phyloP scores from a whole-genome alignment of 331 rosid species.

The Malus hybrid region DNA sequence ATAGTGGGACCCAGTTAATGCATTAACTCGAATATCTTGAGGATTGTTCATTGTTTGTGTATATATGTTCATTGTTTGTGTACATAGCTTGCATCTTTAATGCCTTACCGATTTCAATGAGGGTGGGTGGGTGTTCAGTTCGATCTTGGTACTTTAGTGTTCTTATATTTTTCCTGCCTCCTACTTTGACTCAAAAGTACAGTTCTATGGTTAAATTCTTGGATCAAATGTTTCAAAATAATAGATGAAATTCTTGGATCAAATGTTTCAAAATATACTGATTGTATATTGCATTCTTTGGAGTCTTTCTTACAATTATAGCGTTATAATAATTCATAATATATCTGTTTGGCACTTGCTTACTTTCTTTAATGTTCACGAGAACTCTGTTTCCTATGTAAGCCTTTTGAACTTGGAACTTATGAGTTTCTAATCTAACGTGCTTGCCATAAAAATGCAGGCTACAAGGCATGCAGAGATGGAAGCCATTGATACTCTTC shows the following conservation, averaged over 20 bases:
- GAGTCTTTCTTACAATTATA: neutral
- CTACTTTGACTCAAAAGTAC: neutral
- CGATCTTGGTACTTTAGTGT: neutral
- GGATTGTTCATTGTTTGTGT: neutral
- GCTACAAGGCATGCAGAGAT: slow-evolving; percentile 96
- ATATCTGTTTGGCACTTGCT: neutral
- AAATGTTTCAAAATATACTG: neutral
- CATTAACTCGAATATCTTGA: neutral
- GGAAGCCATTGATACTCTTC: slow-evolving; percentile 82
- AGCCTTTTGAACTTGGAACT: neutral
- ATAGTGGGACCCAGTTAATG: neutral
- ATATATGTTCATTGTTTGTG: neutral
- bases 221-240: neutral
- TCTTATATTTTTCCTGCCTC: neutral
- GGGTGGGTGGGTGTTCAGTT: neutral
- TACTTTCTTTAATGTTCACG: neutral
- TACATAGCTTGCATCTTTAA: neutral
- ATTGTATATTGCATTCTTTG: neutral
- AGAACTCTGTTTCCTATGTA: neutral
- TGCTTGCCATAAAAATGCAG: slow-evolving; percentile 26
- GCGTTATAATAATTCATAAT: neutral
- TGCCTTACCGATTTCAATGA: neutral
- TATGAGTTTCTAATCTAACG: neutral
- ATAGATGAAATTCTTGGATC: too few relatives aligned
- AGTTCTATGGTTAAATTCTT: neutral